phyloP scores from a whole-genome alignment of 495 filamentous ascomycete species.

The Pyronema omphalodes region DNA sequence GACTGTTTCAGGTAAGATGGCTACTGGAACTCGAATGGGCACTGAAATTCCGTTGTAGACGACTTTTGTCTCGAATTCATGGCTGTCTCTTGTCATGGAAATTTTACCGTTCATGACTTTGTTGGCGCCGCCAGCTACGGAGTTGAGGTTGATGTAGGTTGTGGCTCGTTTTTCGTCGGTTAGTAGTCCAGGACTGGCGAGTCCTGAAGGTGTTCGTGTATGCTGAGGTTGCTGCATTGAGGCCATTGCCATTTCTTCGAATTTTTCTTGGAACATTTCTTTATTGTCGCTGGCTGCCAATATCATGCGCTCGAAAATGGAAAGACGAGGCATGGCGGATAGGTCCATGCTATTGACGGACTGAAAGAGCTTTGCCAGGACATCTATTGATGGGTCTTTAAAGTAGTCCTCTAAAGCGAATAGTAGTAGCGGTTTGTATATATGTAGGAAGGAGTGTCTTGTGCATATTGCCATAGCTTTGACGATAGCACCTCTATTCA shows the following conservation, averaged over 20 bases:
- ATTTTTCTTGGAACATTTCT: constrained; percentile 94
- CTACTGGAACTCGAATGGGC: constrained; percentile 85
- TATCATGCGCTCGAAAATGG: constrained; percentile 64
- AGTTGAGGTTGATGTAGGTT: constrained; percentile 21
- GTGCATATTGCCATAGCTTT: constrained; percentile 99
- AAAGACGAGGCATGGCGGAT: constrained; percentile 77
- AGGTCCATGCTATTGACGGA: constrained; percentile 95
- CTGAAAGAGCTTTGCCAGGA: constrained; percentile 72
- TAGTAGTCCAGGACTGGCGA: constrained; percentile 11
- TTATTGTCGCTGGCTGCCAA: constrained; percentile 81
- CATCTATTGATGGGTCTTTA: constrained; percentile 74
- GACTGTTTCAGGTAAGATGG: constrained; percentile 84
- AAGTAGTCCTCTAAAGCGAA: constrained; percentile 97
- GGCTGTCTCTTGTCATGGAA: constrained; percentile 52
- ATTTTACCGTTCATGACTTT: constrained; percentile 20
- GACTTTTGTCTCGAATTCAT: constrained; percentile 89
- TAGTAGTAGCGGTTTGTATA: constrained; percentile 93
- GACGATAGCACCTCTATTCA: constrained; percentile 65
- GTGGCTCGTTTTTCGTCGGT: constrained; percentile 13
- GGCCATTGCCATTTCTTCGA: constrained; percentile 62
- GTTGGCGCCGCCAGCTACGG: constrained; percentile 11
- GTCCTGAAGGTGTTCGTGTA: constrained; percentile 26
- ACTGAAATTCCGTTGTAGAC: constrained; percentile 90
- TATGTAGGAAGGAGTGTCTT: constrained; percentile 92
- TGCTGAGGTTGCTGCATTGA: constrained; percentile 26